Evolutionary conservation across 306 rosid genomes (phyloP).

Genomic region (Oemleria cerasiformis): DNA sequence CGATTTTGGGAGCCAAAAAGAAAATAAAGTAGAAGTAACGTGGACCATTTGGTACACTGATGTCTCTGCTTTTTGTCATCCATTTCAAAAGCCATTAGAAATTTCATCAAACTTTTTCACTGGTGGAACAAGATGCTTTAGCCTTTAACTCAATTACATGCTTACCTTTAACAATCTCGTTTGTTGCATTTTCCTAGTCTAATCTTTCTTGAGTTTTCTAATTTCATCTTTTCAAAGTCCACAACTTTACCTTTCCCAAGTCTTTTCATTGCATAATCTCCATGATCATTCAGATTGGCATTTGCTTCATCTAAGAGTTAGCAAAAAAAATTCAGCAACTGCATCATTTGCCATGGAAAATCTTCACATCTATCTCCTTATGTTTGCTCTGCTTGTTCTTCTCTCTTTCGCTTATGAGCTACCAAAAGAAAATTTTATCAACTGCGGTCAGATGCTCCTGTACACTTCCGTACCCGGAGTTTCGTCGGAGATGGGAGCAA

Average conservation of each 20-base stretch:
- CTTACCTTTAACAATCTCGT: too few species aligned
- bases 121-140: too few species aligned
- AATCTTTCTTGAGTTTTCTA: too few species aligned
- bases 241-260: background rate
- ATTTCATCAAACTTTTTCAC: too few species aligned
- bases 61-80: too few species aligned
- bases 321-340: background rate
- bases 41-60: too few species aligned
- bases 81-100: too few species aligned
- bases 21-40: too few species aligned
- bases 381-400: background rate
- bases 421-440: conserved; percentile 34
- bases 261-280: background rate
- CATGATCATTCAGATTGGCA: background rate
- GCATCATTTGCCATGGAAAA: conserved; percentile 12
- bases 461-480: accelerated
- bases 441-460: conserved; percentile 30
- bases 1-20: too few species aligned
- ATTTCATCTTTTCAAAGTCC: background rate
- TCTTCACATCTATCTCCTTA: background rate
- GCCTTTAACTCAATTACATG: too few species aligned
- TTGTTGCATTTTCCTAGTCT: too few species aligned
- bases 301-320: background rate
- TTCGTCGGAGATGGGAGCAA: conserved; percentile 21
- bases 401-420: conserved; percentile 18